Conservation (phyloP, 2,329 filamentous ascomycete species). For the Pleochaeta shiraiana region DNA sequence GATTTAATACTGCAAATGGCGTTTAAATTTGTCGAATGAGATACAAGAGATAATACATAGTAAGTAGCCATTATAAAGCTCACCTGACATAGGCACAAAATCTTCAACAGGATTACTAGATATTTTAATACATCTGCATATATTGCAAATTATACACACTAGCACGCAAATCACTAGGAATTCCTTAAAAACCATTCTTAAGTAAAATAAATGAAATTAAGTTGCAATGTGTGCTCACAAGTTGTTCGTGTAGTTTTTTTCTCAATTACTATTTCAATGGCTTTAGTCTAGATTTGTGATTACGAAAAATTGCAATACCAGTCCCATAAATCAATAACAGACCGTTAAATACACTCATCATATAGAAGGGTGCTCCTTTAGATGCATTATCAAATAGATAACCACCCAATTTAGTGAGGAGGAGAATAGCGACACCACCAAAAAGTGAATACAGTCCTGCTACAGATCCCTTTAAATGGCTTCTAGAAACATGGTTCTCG, state of each 20-base stretch:
- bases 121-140: no score
- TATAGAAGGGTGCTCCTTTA: conserved; percentile 67
- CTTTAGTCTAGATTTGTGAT: conserved; percentile 7
- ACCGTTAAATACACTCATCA: conserved; percentile 80
- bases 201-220: no score
- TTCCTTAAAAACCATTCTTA: no score
- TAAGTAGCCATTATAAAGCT: no score
- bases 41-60: no score
- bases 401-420: conserved; percentile 82
- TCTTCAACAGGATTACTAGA: no score
- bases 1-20: no score
- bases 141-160: no score
- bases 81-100: no score
- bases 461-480: conserved; percentile 66
- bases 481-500: conserved; percentile 11
- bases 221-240: not conserved
- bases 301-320: conserved; percentile 15
- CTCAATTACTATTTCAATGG: not conserved
- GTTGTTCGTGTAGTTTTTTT: not conserved
- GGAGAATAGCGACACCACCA: conserved; percentile 70
- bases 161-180: no score
- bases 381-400: conserved; percentile 59
- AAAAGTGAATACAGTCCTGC: conserved; percentile 86
- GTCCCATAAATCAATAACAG: conserved; percentile 34
- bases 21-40: no score